Percentiles rank a stretch among this genome's conserved stretches.
Conservation (phyloP, 768 basidiomycete genomes). For the Amanita pallidorosea region DNA sequence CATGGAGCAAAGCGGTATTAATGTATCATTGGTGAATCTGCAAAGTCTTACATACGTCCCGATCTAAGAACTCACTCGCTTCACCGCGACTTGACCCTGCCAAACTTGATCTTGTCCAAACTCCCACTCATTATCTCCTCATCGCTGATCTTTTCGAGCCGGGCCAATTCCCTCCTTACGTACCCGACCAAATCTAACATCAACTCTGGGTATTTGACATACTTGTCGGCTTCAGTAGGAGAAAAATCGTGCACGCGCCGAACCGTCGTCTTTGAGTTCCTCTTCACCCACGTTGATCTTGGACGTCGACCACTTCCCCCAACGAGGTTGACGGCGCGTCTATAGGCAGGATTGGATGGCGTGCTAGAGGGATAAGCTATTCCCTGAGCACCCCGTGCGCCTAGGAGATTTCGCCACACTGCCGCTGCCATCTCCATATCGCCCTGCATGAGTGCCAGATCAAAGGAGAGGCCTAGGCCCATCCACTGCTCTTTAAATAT, state of each 20-base stretch:
- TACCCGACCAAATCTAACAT: constrained; percentile 66
- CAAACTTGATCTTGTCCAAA: constrained; percentile 29
- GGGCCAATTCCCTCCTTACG: constrained; percentile 56
- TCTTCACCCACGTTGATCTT: constrained; percentile 49
- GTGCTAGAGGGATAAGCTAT: constrained; percentile 30
- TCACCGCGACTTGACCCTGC: constrained; percentile 6
- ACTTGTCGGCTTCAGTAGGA: constrained; percentile 48
- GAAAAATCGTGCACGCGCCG: constrained; percentile 66
- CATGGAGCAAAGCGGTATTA: too few relatives aligned
- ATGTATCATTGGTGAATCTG: too few relatives aligned
- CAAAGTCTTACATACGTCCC: too few relatives aligned
- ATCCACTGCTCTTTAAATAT: constrained; percentile 89
- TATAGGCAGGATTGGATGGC: constrained; percentile 24
- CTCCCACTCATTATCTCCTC: constrained; percentile 29
- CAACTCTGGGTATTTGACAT: constrained; percentile 63
- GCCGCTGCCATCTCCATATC: constrained; percentile 82
- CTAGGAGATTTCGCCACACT: constrained; percentile 87
- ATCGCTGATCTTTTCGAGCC: constrained; percentile 48
- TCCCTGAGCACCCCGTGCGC: constrained; percentile 70
- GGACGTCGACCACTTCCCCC: constrained; percentile 51
- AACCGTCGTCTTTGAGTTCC: constrained; percentile 52
- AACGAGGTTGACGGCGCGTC: constrained; percentile 60
- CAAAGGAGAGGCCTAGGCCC: constrained; percentile 70
- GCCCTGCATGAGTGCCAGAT: constrained; percentile 62
- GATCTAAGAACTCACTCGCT: neutral